Evolutionary conservation across 2,329 filamentous ascomycete genomes (phyloP).

Genomic region (Talaromyces sp.): DNA sequence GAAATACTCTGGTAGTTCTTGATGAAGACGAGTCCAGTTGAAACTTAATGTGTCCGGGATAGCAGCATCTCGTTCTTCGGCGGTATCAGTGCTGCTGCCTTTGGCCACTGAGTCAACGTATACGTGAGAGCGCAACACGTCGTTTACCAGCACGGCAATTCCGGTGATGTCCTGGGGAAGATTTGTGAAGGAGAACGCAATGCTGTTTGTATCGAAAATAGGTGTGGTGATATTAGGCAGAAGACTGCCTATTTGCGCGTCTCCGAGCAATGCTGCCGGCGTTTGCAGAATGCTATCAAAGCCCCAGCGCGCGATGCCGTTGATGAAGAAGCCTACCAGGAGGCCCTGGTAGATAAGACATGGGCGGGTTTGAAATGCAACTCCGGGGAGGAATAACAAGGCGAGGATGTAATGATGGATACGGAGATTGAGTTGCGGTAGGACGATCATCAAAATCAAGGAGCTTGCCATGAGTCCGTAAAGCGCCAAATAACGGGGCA

Average conservation of each 20-base stretch:
- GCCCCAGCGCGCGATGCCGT: conserved; percentile 60
- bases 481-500: conserved; percentile 46
- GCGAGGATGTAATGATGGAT: conserved; percentile 61
- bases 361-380: conserved; percentile 54
- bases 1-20: conserved; percentile 34
- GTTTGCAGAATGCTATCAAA: conserved; percentile 58
- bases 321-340: conserved; percentile 57
- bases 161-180: conserved; percentile 42
- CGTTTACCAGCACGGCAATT: conserved; percentile 56
- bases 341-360: conserved; percentile 58
- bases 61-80: not conserved
- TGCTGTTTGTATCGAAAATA: conserved; percentile 20
- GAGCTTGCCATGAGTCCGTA: conserved; percentile 45
- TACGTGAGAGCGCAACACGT: conserved; percentile 54
- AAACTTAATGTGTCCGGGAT: conserved; percentile 13
- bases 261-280: conserved; percentile 42
- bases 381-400: conserved; percentile 54
- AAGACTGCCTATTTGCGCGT: conserved; percentile 27
- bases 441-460: conserved; percentile 45
- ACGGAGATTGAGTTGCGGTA: conserved; percentile 55
- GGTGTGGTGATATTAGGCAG: conserved; percentile 25
- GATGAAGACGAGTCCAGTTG: conserved; percentile 29
- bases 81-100: not conserved
- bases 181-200: conserved; percentile 32
- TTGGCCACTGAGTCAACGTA: conserved; percentile 28